phyloP scores from a whole-genome alignment of 805 yeast species.

The Cyberlindnera mrakii region DNA sequence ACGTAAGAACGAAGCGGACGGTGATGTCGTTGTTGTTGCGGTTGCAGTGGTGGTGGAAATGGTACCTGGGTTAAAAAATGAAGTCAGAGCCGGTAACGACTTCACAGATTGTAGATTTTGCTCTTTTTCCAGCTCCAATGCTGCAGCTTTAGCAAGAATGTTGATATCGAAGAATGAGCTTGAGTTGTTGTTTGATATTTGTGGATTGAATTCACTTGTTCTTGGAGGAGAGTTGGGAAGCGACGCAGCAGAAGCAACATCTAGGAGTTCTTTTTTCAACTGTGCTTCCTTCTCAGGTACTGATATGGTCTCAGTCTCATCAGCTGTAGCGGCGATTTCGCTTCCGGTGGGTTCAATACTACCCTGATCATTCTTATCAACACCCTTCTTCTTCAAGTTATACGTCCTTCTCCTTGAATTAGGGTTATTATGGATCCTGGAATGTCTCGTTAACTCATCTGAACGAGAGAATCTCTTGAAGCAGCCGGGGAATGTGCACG shows the following conservation, averaged over 20 bases:
- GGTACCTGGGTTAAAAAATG: slow-evolving; percentile 15
- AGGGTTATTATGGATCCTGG: slow-evolving; percentile 68
- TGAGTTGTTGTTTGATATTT: background rate
- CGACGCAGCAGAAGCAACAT: slow-evolving; percentile 6
- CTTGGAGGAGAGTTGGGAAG: slow-evolving; percentile 21
- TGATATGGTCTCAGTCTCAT: slow-evolving; percentile 1
- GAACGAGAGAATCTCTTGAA: slow-evolving; percentile 60
- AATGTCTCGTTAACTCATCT: slow-evolving; percentile 71
- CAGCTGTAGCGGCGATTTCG: background rate
- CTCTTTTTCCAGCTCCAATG: slow-evolving; percentile 25
- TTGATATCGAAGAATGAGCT: slow-evolving; percentile 23
- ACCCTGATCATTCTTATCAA: slow-evolving; percentile 1
- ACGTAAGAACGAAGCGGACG: slow-evolving; percentile 2
- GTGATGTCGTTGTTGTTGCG: slow-evolving; percentile 1
- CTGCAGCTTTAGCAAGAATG: slow-evolving; percentile 25
- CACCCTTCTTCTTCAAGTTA: slow-evolving; percentile 29
- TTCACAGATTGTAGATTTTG: slow-evolving; percentile 23
- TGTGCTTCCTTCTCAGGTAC: slow-evolving; percentile 8
- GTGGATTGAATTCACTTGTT: slow-evolving; percentile 8
- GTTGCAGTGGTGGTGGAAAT: slow-evolving; percentile 1
- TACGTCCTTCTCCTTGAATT: slow-evolving; percentile 57
- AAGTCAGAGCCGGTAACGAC: slow-evolving; percentile 23
- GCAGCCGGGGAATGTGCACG: slow-evolving; percentile 69
- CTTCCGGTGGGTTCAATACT: background rate
- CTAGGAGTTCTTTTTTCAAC: slow-evolving; percentile 9